Conservation (phyloP, 164 flowering plant genomes). For the Piper betle region DNA sequence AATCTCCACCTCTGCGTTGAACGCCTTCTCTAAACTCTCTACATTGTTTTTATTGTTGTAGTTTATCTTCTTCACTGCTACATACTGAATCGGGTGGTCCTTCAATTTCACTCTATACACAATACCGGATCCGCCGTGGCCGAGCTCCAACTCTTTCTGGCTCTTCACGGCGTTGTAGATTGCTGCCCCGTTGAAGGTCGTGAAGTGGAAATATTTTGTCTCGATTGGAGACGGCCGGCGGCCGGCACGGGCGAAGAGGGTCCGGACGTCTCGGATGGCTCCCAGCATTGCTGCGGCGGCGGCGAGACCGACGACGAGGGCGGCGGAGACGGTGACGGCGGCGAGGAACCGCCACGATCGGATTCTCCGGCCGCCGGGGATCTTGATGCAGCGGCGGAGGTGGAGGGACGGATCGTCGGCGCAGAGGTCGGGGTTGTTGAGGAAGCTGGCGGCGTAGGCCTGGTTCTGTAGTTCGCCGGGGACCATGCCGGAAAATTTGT, state of each 20-base stretch:
- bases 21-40: constrained; percentile 37
- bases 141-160: constrained; percentile 21
- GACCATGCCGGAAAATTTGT: constrained; percentile 48
- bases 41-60: constrained; percentile 20
- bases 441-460: constrained; percentile 26
- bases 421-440: constrained; percentile 41
- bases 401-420: constrained; percentile 8
- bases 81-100: constrained; percentile 12
- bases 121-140: constrained; percentile 61
- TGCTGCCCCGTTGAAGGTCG: constrained; percentile 26
- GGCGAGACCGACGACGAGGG: background rate
- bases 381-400: constrained; percentile 11
- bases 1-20: constrained; percentile 46
- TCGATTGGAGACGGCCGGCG: constrained; percentile 17
- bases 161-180: constrained; percentile 29
- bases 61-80: constrained; percentile 57
- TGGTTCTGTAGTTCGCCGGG: constrained; percentile 51
- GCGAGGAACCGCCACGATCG: constrained; percentile 10
- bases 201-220: constrained; percentile 35
- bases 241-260: constrained; percentile 10
- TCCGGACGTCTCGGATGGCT: constrained; percentile 7
- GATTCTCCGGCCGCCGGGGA: background rate
- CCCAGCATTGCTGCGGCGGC: constrained; percentile 4
- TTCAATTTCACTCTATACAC: constrained; percentile 32
- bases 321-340: constrained; percentile 11